Base-by-base conservation (phyloP, 306 rosid species). In the Vigna angularis region DNA sequence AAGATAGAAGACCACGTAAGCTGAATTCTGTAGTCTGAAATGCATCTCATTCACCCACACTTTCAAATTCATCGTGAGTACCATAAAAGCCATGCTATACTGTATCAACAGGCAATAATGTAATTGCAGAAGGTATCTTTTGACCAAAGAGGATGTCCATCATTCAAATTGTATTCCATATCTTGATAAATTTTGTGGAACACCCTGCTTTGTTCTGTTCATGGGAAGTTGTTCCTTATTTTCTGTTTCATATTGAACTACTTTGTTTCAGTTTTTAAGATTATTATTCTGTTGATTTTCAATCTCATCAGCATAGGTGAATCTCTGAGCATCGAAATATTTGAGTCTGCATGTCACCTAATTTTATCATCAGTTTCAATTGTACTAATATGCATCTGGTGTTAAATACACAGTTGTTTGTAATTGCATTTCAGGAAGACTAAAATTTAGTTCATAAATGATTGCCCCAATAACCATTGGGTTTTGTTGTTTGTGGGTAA, bases 121-220 rank as follows among this genome's bases (percentile, higher is more conserved):
- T 32, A 36, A 44, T 62, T 16, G 9, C 13, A 15, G 6, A 15
- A 34, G 47, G 68, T 26, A 20, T 14, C 13, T 11, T 12, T 67
- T 67, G 72, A 66, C 53, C 30, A 7, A 38, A 65, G 24, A 38
- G 12, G 70, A 17, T 64, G 49, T 9, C 47, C 47, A 42, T 42
- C 47, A 9, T 42, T 42, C 47, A 42, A 9, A 42, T 42, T 3
- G 47, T 42, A 9, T 42, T 42, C 13, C 4, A 0, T 42, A 3
- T 42, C 47, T 9, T 16, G 50, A 1, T 65, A 18, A 5, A 9
- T n/a, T 65, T 66, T 30, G 32, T 8, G 34, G 13, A 38, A 42
- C 71, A 11, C 50, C 70, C 9, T 66, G 34, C 40, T 66, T 18
- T 18, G 52, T 65, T 65, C 38, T 12, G 45, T 26, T 67, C 40